Base-by-base conservation (phyloP, 73 alveolate genomes). In the Paramecium tetraurelia region DNA sequence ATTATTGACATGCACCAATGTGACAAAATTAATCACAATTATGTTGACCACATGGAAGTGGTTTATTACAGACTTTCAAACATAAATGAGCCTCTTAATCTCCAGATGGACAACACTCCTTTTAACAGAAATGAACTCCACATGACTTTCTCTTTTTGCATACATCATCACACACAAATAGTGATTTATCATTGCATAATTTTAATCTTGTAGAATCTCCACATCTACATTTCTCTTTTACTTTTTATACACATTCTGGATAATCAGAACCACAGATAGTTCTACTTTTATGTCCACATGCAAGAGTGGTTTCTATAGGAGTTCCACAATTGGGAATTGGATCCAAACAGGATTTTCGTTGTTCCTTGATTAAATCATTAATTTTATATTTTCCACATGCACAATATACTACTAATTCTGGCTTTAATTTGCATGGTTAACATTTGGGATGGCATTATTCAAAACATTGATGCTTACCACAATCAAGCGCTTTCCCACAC, bases 391-490 rank as follows among this genome's bases (percentile, higher is more conserved):
- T 94, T n/a, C 97, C 97, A 50, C 98, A 96, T 29, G 97, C 97
- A 80, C 98, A 96, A 58, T 38, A 27, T 22, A 59, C 77, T n/a
- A 93, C 46, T 69, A 80, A 86, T 35, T 58, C 95, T 22, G 97
- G 97, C 6, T 77, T 80, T 14, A 89, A 93, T 44, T 96, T 92
- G 71, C 98, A 98, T 35, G 95, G 97, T 33, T 93, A 93, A 90
- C 99, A 98, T 7, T 99, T 98, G 14, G 95, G 95, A 94, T 98
- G 99, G 68, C 99, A 98, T 43, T 94, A 87, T 24, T 96, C 96
- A 83, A 92, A 77, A 90, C 99, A 98, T 20, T 83, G 14, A 92
- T 98, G 99, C 59, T 96, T 93, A 11, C 99, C 98, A 86, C 99
- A 98, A 87, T 94, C 97, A 84, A 98, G 92, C 43, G 84, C 69